Evolutionary conservation across 2,329 filamentous ascomycete genomes (phyloP), one percentile per base, ranked within the genome.

Genomic region (Acarospora socialis): DNA sequence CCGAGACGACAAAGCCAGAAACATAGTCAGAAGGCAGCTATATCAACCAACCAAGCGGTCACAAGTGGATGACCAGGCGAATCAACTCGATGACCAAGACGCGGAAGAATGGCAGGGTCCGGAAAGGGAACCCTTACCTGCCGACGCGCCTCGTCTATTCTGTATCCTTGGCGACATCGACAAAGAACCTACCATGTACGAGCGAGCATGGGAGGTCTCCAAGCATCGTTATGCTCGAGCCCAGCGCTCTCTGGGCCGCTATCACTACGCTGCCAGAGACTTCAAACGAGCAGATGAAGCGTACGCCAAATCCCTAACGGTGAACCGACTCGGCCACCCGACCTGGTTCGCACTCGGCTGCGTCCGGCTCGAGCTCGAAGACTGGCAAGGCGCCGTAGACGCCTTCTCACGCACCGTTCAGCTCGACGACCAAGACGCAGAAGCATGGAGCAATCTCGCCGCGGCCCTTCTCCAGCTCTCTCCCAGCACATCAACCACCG

Each of bases 131-230:
- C 79, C 81, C 0, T 60, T 81, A 1, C 83, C 84, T 0, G 67
- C 79, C 1, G 82, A 95, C 49, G 82, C 87, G 1, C 80, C 90
- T 0, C 73, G 90, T 0, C 60, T 95, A 4, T 87, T 86, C 61
- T 95, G 87, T 50, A 94, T 98, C 35, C 63, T 98, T 1, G 90
- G 87, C 12, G 90, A 98, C 45, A 67, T 98, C 10, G 81, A 92
- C 43, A 65, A 74, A 14, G 70, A 90, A 7, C 66, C 77, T 0
- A 53, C 59, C 7, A 72, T 86, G 58, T 98, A 92, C 57, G 70
- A 81, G 41, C 78, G 77, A 9, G 84, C 87, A 0, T 98, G 90
- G 90, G 71, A 77, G 13, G 70, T 93, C 1, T 94, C 86, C 0
- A 75, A 75, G 2, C 55, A 73, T 29, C 72, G 86, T 9, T 98